Percentiles rank a stretch among this genome's conserved stretches.
Evolutionary conservation across 176 grass and related monocot species (phyloP).

Genomic region (Bolboschoenus planiculmis): DNA sequence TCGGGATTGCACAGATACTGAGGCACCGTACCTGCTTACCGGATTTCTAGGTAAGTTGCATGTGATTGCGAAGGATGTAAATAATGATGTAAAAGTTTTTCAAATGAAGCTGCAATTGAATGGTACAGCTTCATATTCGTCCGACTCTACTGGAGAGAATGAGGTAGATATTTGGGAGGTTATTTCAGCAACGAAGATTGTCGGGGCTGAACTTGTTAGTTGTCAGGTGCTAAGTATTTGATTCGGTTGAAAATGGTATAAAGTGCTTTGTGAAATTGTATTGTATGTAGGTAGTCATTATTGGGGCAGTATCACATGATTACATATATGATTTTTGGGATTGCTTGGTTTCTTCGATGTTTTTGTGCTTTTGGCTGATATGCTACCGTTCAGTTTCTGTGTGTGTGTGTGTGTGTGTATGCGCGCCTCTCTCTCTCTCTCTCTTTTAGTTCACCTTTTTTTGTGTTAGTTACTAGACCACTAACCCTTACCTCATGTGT

Average conservation of each 20-base stretch:
- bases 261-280: neutral
- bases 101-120: conserved; percentile 27
- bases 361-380: neutral
- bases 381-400: too few relatives aligned
- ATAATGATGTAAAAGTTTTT: conserved; percentile 36
- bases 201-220: conserved; percentile 54
- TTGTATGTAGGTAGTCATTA: neutral
- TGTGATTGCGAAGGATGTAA: conserved; percentile 44
- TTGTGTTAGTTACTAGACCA: neutral
- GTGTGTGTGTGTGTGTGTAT: too few relatives aligned
- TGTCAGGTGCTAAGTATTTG: conserved; percentile 59
- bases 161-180: conserved; percentile 50
- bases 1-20: conserved; percentile 32
- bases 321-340: neutral
- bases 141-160: conserved; percentile 9
- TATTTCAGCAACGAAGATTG: conserved; percentile 39
- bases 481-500: too few relatives aligned
- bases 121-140: neutral
- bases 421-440: neutral
- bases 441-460: neutral
- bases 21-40: conserved; percentile 47
- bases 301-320: neutral
- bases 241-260: conserved; percentile 14
- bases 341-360: neutral
- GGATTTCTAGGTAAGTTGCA: conserved; percentile 64